A percentile compares a stretch with the other conserved stretches of the same genome.
Evolutionary conservation across 805 yeast genomes (phyloP).

Genomic region (Blastobotrys muscicola): DNA sequence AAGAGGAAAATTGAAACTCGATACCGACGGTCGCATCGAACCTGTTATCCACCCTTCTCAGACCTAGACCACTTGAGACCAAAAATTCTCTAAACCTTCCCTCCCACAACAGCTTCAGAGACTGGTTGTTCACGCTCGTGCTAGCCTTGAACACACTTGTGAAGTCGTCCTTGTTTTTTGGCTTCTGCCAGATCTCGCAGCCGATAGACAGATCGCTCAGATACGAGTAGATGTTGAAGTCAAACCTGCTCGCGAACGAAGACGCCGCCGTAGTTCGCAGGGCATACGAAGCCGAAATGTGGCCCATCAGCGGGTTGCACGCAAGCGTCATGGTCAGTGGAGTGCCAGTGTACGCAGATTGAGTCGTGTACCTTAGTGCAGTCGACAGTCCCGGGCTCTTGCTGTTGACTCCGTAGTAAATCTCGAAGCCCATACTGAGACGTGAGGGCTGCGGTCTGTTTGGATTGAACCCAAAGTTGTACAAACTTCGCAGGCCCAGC

Average conservation of each 20-base stretch:
- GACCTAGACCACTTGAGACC: conserved; percentile 60
- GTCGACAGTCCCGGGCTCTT: conserved; percentile 87
- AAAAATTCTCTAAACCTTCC: conserved; percentile 76
- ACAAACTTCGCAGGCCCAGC: conserved; percentile 70
- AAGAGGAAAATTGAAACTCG: conserved; percentile 53
- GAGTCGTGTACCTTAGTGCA: conserved; percentile 75
- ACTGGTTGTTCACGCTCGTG: conserved; percentile 54
- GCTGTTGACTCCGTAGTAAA: conserved; percentile 77
- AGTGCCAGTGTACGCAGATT: conserved; percentile 76
- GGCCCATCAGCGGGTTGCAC: conserved; percentile 83
- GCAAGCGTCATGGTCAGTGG: conserved; percentile 85
- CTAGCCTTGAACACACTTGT: conserved; percentile 66
- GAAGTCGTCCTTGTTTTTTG: conserved; percentile 26
- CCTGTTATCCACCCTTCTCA: conserved; percentile 35
- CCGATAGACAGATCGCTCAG: conserved; percentile 82
- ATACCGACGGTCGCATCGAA: conserved; percentile 47
- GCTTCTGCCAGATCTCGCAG: conserved; percentile 63
- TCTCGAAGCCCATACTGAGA: conserved; percentile 69
- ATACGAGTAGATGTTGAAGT: conserved; percentile 84
- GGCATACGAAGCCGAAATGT: conserved; percentile 77
- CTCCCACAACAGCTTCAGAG: conserved; percentile 71
- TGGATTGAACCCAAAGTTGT: conserved; percentile 42
- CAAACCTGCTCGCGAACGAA: conserved; percentile 75
- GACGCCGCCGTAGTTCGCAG: conserved; percentile 64
- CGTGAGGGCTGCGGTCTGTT: conserved; percentile 33